Evolutionary conservation across 768 basidiomycete genomes (phyloP).

Genomic region (Pisolithus marmoratus): DNA sequence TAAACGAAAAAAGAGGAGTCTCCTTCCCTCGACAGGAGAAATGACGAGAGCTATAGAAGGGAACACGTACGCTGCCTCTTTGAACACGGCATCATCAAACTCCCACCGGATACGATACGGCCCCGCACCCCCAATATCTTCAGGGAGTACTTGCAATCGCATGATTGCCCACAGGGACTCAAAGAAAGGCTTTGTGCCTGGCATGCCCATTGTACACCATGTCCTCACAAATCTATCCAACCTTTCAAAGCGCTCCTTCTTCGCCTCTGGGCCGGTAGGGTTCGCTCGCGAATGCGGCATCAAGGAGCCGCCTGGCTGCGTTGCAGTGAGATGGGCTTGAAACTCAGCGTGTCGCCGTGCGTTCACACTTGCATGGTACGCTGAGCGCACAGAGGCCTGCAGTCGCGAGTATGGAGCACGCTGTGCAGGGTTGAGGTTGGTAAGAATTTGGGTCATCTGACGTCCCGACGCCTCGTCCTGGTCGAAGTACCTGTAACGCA

Average conservation of each 20-base stretch:
- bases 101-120: slow-evolving; percentile 75
- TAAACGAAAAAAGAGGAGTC: neutral
- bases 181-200: slow-evolving; percentile 82
- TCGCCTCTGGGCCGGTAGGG: slow-evolving; percentile 56
- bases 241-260: slow-evolving; percentile 71
- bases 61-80: slow-evolving; percentile 80
- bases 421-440: slow-evolving; percentile 75
- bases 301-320: slow-evolving; percentile 73
- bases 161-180: slow-evolving; percentile 67
- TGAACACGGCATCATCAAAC: slow-evolving; percentile 90
- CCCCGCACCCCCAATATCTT: slow-evolving; percentile 78
- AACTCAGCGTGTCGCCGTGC: slow-evolving; percentile 77
- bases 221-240: slow-evolving; percentile 68
- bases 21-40: neutral
- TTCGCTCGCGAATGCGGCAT: slow-evolving; percentile 68
- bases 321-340: slow-evolving; percentile 76
- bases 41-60: slow-evolving; percentile 2
- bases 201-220: slow-evolving; percentile 85
- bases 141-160: slow-evolving; percentile 76
- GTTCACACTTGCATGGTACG: slow-evolving; percentile 77
- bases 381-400: slow-evolving; percentile 81
- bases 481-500: slow-evolving; percentile 63
- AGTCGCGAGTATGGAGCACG: slow-evolving; percentile 82
- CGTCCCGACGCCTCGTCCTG: slow-evolving; percentile 77
- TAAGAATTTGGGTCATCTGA: slow-evolving; percentile 76